Evolutionary conservation across 495 filamentous ascomycete genomes (phyloP).

Genomic region (Trypethelium eluteriae): DNA sequence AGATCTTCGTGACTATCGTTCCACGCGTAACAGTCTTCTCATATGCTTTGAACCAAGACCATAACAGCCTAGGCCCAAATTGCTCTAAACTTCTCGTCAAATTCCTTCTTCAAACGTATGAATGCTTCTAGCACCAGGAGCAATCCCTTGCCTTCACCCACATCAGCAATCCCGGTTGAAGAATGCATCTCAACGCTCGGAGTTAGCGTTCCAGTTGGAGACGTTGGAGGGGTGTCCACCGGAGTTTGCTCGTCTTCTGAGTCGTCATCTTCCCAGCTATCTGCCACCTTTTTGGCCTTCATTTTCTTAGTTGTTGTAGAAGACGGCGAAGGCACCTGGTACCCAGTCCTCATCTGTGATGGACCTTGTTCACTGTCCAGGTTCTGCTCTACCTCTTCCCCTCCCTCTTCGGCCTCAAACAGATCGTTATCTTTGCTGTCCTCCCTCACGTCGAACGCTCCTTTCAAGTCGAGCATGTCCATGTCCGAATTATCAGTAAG

Average conservation of each 20-base stretch:
- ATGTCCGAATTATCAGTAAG: constrained; percentile 28
- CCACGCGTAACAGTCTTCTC: too few relatives aligned
- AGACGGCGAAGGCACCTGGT: neutral
- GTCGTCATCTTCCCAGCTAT: constrained; percentile 29
- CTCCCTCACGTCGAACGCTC: constrained; percentile 36
- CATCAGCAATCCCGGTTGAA: constrained; percentile 19
- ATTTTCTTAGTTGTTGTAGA: constrained; percentile 17
- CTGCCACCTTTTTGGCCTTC: constrained; percentile 24
- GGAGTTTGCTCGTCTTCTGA: constrained; percentile 22
- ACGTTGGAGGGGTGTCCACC: constrained; percentile 18
- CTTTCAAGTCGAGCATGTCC: constrained; percentile 34
- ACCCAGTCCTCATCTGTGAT: neutral
- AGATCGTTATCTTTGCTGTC: constrained; percentile 33
- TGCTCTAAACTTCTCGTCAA: constrained; percentile 58
- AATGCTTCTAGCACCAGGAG: constrained; percentile 52
- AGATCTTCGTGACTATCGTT: too few relatives aligned
- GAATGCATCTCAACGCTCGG: too few relatives aligned
- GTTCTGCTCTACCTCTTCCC: constrained; percentile 1
- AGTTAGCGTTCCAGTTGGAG: constrained; percentile 22
- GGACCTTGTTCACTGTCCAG: neutral
- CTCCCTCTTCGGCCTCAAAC: constrained; percentile 33
- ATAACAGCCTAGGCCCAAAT: constrained; percentile 40
- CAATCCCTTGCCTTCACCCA: constrained; percentile 38
- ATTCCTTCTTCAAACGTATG: constrained; percentile 47
- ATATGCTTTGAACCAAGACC: neutral